Evolutionary conservation across 202 grass and related monocot species (phyloP), one percentile per base, ranked within the genome.

Genomic region (Schoenoplectus triqueter): DNA sequence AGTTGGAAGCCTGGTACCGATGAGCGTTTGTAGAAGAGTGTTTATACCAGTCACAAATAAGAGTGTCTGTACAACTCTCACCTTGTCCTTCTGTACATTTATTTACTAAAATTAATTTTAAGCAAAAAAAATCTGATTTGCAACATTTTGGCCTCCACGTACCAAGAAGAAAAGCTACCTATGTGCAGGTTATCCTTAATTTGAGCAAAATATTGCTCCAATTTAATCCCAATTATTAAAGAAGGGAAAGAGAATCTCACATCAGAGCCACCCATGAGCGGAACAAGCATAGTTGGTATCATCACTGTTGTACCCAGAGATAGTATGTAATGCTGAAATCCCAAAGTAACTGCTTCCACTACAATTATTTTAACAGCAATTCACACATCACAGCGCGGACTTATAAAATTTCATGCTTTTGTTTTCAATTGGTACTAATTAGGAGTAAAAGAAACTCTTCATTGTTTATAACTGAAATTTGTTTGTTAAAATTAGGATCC

Each of bases 41-140:
- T 98, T 98, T 84, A 98, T 90, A 79, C 95, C 95, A 14, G 88
- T 94, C 10, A 98, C 96, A 86, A 98, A 98, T 42, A 98, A 69
- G 63, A 95, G 86, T 42, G 96, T 98, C 19, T 98, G 96, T 80
- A 98, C 91, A 59, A 98, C 96, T 81, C 83, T 95, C 0, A 88
- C 93, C 85, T 98, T 98, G 63, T 98, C 93, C 69, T 75, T 41
- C 96, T 85, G 54, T 20, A 10, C 47, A 71, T 57, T 63, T 82
- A 84, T 64, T 82, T 19, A 63, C 2, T 3, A 86, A 17, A 69
- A 6, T 31, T 44, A 2, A 6, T 78, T 10, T 20, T 65, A 62
- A 85, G 55, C 40, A 45, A 22, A 57, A 20, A 61, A 21, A 13
- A 55, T 49, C 10, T 22, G n/a, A 41, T 52, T 52, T 49, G 44